phyloP scores from a whole-genome alignment of 23 red algal species.

The Pyropia yezoensis region DNA sequence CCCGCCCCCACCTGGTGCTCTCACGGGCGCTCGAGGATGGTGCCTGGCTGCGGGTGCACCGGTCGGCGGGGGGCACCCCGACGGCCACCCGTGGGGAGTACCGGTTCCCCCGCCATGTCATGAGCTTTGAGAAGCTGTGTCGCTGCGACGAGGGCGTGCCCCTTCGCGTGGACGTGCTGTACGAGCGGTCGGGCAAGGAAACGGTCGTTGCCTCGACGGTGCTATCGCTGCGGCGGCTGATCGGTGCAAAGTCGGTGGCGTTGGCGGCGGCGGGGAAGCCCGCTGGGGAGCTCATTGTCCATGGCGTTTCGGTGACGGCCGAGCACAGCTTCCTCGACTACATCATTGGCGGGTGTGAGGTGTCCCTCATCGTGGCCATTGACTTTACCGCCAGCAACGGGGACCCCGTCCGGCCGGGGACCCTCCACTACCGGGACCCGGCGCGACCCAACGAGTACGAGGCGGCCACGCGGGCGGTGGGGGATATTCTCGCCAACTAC shows the following conservation, averaged over 20 bases:
- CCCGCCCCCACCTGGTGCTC: too few relatives aligned
- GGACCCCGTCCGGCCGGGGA: conserved; percentile 29
- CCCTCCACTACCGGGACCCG: conserved; percentile 54
- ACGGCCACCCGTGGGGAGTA: too few relatives aligned
- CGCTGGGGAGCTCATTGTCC: conserved; percentile 23
- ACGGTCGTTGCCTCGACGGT: conserved; percentile 10
- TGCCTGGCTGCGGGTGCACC: too few relatives aligned
- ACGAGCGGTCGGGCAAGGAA: conserved; percentile 22
- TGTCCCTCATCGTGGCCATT: conserved; percentile 57
- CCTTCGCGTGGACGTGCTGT: conserved; percentile 23
- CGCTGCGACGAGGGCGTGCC: conserved; percentile 41
- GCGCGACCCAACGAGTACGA: conserved; percentile 62
- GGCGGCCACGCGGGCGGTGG: conserved; percentile 62
- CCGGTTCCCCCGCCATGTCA: too few relatives aligned
- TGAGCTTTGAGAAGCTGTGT: conserved; percentile 55
- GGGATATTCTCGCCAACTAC: conserved; percentile 50
- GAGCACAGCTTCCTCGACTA: conserved; percentile 68
- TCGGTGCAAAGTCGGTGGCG: too few relatives aligned
- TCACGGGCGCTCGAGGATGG: too few relatives aligned
- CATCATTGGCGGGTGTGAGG: conserved; percentile 52
- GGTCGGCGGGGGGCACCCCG: too few relatives aligned
- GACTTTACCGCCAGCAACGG: conserved; percentile 86
- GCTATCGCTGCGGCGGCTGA: too few relatives aligned
- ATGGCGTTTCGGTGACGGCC: conserved; percentile 12
- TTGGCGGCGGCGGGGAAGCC: not conserved